A percentile compares a stretch with the other conserved stretches of the same genome.
Evolutionary conservation across 2,329 filamentous ascomycete species (phyloP).

Genomic region (Botryosphaeria dothidea): DNA sequence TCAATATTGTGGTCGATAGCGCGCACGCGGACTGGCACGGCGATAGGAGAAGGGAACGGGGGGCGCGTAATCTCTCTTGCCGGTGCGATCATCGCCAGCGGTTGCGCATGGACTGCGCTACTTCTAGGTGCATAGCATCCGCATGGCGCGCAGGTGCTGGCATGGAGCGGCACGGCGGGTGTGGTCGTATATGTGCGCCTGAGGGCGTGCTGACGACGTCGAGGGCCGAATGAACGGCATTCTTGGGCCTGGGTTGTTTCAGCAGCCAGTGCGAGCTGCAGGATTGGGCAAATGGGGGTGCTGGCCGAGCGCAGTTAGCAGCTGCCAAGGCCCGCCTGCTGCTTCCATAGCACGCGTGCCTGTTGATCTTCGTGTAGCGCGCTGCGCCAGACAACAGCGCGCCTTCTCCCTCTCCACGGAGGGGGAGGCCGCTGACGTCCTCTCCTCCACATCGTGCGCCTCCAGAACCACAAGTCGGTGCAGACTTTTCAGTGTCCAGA

Average conservation of each 20-base stretch:
- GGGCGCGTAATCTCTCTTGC: not conserved
- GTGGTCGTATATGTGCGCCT: not conserved
- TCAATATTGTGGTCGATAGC: constrained; percentile 11
- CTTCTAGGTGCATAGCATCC: not conserved
- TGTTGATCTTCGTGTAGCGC: constrained; percentile 1
- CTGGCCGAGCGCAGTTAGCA: not conserved
- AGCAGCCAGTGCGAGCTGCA: not conserved
- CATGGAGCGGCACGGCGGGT: not conserved
- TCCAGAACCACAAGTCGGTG: not conserved
- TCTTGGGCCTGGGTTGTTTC: constrained; percentile 3
- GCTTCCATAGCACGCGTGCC: not conserved
- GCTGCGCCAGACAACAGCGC: constrained; percentile 5
- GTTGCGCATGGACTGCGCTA: constrained; percentile 5
- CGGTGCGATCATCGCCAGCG: not conserved
- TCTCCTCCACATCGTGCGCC: constrained; percentile 3
- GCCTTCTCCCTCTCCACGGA: not conserved
- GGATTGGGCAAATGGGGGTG: not conserved
- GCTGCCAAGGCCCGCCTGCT: not conserved
- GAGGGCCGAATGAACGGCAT: not conserved
- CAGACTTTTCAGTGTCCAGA: constrained; percentile 1
- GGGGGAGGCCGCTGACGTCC: not conserved
- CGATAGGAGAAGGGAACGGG: not conserved
- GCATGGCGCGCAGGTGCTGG: not conserved
- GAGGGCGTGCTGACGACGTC: not conserved
- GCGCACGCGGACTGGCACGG: not conserved